Conservation (phyloP, 331 rosid species). For the Phaseolus coccineus region DNA sequence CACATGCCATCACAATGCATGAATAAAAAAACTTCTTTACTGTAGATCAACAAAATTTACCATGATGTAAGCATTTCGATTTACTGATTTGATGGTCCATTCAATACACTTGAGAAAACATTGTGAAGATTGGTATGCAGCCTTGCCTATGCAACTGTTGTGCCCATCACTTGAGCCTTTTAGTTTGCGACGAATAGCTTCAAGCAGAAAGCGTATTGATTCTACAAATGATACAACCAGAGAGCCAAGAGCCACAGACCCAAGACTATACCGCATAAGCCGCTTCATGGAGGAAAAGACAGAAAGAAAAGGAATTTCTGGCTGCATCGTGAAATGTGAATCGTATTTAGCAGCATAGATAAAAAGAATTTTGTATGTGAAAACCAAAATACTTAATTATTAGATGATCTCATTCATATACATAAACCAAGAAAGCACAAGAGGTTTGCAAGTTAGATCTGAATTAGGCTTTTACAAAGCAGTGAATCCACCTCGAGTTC, state of each 20-base stretch:
- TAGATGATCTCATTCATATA: constrained; percentile 10
- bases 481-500: constrained; percentile 27
- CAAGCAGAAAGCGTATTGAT: constrained; percentile 86
- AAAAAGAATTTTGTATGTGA: background rate
- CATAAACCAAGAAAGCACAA: constrained; percentile 20
- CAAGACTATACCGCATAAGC: constrained; percentile 80
- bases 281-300: constrained; percentile 90
- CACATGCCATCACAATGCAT: constrained; percentile 13
- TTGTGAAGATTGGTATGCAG: constrained; percentile 60
- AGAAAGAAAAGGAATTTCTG: constrained; percentile 89
- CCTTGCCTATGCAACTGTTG: constrained; percentile 69
- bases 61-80: constrained; percentile 96
- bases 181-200: constrained; percentile 85
- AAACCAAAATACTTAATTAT: constrained; percentile 5
- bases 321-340: constrained; percentile 64
- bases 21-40: constrained; percentile 13
- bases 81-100: constrained; percentile 88
- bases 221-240: constrained; percentile 86
- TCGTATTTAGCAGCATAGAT: constrained; percentile 34
- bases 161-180: constrained; percentile 65
- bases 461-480: background rate
- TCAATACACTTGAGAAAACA: constrained; percentile 75
- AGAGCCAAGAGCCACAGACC: constrained; percentile 95
- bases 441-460: constrained; percentile 10
- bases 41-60: constrained; percentile 53